Evolutionary conservation across 495 filamentous ascomycete genomes (phyloP), one percentile per base, ranked within the genome.

Genomic region (Podospora australis): DNA sequence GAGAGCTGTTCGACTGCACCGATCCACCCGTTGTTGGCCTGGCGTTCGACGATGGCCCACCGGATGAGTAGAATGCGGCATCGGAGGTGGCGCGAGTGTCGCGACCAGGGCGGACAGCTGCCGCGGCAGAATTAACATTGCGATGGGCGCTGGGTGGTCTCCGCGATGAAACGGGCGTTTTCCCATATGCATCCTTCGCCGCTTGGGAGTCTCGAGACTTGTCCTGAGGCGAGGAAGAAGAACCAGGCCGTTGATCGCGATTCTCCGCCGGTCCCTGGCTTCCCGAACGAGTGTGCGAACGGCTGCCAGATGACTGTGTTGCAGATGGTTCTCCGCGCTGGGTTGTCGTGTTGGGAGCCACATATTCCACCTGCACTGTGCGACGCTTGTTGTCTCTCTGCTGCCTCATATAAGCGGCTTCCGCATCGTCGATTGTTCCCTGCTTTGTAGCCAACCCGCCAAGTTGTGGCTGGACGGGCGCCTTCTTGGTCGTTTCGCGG

Each of bases 311-410:
- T 9, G 46, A 28, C 21, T 62, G 58, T 16, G 50, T 28, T 17
- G 49, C 47, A 30, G 65, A 54, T 8, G 66, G 24, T 35, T 78
- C 74, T n/a, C 72, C 72, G 23, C 74, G 64, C 55, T 77, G 74
- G 3, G 92, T 96, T 53, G 88, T 81, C 14, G 87, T 92, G 24
- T 82, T 81, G 29, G 92, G 94, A 32, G 88, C 85, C 42, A 99
- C 94, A 71, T 99, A 99, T 69, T 99, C 92, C 10, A 97, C 88
- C 67, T 99, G 92, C 1, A 99, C 89, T 0, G 92, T 99, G 46
- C 89, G 78, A 29, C 92, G 82, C 67, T 97, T 98, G 54, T 85
- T 83, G 58, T 96, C 92, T 17, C 85, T 80, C 66, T 88, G 73
- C 55, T 81, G 83, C 53, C 65, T 70, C 32, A 55, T 45, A 14